Base-by-base conservation (phyloP, 2,329 filamentous ascomycete species). In the Cladosporium austrohemisphaericum region DNA sequence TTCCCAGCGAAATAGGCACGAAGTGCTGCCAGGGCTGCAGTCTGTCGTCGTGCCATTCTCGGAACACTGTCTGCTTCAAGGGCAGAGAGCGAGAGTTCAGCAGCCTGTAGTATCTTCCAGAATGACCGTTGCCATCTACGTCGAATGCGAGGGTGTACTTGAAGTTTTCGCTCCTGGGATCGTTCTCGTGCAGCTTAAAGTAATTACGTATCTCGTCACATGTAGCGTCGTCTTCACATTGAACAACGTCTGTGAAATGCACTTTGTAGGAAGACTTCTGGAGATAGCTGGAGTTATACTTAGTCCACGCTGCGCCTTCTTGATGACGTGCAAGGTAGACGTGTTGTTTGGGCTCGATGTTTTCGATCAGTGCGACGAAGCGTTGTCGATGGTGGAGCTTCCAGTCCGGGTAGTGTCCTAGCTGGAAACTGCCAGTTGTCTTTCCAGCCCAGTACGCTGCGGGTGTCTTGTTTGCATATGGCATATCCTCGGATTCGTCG, bases 41-140 rank as follows among this genome's bases (percentile, higher is more conserved):
- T 0, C 77, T 63, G 19, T 81, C 77, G 51, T 80, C 76, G 51
- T 81, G 78, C 79, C 79, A 82, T 60, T 81, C 79, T 2, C 70
- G 67, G 6, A 79, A 62, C 0, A 80, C 55, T 0, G 76, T 77
- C 54, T 76, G 70, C 57, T 81, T 82, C 13, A 82, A 58, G 0
- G 75, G 73, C 1, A 68, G 56, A 1, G 71, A 74, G 3, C 64
- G 67, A 1, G 74, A 78, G 0, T 72, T 70, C 2, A 82, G 61
- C 0, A 81, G 61, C 29, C 71, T 71, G 57, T 77, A 75, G 57
- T 70, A 82, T 1, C 78, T 71, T 0, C 76, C 78, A 25, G 73
- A 78, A 50, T 78, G 75, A 3, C 75, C 73, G 57, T 81, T 80
- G 2, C 78, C 79, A 58, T 81, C 79, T 2, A 78, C 50, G 51